These are phyloP conservation scores for Epichloe glyceriae DNA, from an alignment of 2,329 filamentous ascomycete genomes.

Conservation along the genomic window DNA sequence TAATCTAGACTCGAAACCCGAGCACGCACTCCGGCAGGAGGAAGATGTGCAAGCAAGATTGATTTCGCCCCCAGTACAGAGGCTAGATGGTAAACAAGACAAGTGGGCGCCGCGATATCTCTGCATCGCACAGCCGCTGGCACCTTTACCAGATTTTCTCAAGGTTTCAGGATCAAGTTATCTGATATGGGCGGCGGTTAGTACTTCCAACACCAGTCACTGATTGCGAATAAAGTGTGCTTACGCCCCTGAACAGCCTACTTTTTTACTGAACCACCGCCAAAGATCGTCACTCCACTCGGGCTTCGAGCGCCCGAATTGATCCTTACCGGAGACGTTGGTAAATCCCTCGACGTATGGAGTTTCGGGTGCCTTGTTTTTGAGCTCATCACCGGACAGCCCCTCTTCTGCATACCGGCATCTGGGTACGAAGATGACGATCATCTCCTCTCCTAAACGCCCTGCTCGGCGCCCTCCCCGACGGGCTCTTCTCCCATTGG, in stretches of 20 bases:
- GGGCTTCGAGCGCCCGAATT: slow-evolving; percentile 18
- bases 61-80: slow-evolving; percentile 15
- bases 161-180: slow-evolving; percentile 18
- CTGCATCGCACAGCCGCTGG: slow-evolving; percentile 15
- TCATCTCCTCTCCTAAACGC: slow-evolving; percentile 11
- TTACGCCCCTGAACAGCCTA: slow-evolving; percentile 10
- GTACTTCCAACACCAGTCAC: slow-evolving; percentile 5
- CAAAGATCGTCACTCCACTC: slow-evolving; percentile 11
- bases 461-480: slow-evolving; percentile 12
- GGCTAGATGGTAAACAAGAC: slow-evolving; percentile 18
- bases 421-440: slow-evolving; percentile 11
- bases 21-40: slow-evolving; percentile 13
- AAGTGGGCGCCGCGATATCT: slow-evolving; percentile 18
- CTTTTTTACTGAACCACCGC: slow-evolving; percentile 14
- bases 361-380: slow-evolving; percentile 20
- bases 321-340: slow-evolving; percentile 12
- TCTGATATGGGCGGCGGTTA: slow-evolving; percentile 18
- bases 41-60: slow-evolving; percentile 11
- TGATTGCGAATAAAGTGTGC: background rate
- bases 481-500: slow-evolving; percentile 11
- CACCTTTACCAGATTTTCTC: slow-evolving; percentile 7
- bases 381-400: slow-evolving; percentile 17
- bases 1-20: slow-evolving; percentile 14
- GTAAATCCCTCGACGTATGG: slow-evolving; percentile 16
- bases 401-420: slow-evolving; percentile 14